Evolutionary conservation across 2,329 filamentous ascomycete species (phyloP), one percentile per base, ranked within the genome.

Genomic region (Stachybotrys echinatus): DNA sequence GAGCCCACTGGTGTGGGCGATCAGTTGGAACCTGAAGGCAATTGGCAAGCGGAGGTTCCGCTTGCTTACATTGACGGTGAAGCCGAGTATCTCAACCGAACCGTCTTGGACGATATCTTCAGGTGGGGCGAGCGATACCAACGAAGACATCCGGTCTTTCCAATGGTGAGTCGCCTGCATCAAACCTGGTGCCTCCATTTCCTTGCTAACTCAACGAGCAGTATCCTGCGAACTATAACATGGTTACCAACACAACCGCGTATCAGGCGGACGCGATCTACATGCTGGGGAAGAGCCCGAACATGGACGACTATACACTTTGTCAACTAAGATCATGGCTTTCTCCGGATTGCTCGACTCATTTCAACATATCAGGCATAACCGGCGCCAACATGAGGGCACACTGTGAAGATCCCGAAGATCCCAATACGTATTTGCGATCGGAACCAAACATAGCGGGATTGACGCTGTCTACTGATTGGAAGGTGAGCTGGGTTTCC

Each of bases 101-200:
- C 83, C 0, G 75, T 70, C 0, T 80, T 89, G 0, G 87, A 92
- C 57, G 77, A 87, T 3, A 68, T 91, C 2, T 92, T 92, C 58
- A 72, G 73, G 10, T 91, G 87, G 81, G 83, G 83, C 0, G 58
- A 72, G 2, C 65, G 74, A 27, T 74, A 81, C 48, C 53, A 62
- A 1, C 72, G 83, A 38, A 66, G 69, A 1, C 77, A 79, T 6
- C 83, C 77, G 0, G 72, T 78, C 6, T 85, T 81, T 55, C 68
- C 60, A 50, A 61, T 73, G 45, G 75, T 68, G 66, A 65, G 65
- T 34, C 10, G 10, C 14, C 10, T 34, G 10, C 10, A 8, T 34
- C 10, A 34, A 14, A 8, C 27, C 71, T 51, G 2, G 19, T 2
- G 5, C n/a, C n/a, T 6, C 39, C 62, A 63, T 2, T 65, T 68